A percentile compares a stretch with the other conserved stretches of the same genome.
phyloP scores from a whole-genome alignment of 441 rosid genomes.

The Cnidoscolus chayamansa region DNA sequence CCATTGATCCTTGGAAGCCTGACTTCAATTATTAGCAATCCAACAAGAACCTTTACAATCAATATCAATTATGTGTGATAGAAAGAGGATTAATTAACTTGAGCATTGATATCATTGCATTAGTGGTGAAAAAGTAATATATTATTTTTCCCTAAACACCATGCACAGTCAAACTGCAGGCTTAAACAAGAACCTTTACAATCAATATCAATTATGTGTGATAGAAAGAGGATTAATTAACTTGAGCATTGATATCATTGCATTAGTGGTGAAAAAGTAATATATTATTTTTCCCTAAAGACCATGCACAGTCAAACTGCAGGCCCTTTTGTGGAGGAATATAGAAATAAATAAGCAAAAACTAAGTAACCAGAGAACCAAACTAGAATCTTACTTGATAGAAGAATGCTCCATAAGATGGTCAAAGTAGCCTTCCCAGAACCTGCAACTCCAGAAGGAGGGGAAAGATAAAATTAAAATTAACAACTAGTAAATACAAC shows the following conservation, averaged over 20 bases:
- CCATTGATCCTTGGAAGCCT: neutral
- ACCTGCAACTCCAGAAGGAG: slow-evolving; percentile 46
- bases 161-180: neutral
- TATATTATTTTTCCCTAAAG: neutral
- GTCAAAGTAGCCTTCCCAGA: slow-evolving; percentile 98
- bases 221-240: neutral
- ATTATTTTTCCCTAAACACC: neutral
- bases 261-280: neutral
- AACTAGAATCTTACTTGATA: slow-evolving; percentile 55
- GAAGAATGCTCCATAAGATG: slow-evolving; percentile 83
- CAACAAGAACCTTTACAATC: neutral
- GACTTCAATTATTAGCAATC: neutral
- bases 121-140: neutral
- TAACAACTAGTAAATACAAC: neutral
- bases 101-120: neutral
- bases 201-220: neutral
- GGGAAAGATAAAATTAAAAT: neutral
- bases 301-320: neutral
- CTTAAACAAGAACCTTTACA: neutral
- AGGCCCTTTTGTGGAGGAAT: neutral
- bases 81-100: neutral
- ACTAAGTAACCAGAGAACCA: neutral
- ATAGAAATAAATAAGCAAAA: neutral
- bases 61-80: neutral
- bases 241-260: neutral